A percentile compares a stretch with the other conserved stretches of the same genome.
These are phyloP conservation scores for Epichloe brachyelytri DNA, from an alignment of 2,329 filamentous ascomycete genomes.

Conservation along the genomic window DNA sequence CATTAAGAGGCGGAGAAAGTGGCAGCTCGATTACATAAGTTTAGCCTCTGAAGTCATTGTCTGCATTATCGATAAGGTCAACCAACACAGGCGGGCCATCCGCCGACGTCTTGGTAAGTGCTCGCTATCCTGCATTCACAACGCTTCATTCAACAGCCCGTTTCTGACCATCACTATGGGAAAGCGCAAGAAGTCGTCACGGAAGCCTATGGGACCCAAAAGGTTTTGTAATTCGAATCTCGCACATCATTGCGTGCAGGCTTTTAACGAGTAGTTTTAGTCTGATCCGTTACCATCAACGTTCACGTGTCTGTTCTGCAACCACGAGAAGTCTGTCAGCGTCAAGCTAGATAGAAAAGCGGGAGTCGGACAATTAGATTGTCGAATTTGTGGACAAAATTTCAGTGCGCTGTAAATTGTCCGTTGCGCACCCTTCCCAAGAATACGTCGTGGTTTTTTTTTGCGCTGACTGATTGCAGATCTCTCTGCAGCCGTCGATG, in stretches of 20 bases:
- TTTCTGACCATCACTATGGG: conserved; percentile 43
- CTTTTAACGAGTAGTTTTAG: conserved; percentile 22
- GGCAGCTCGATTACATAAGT: no score
- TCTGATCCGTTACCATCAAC: conserved; percentile 61
- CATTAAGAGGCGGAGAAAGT: no score
- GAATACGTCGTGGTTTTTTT: neutral
- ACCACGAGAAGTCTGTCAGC: conserved; percentile 84
- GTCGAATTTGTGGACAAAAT: conserved; percentile 89
- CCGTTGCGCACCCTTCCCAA: conserved; percentile 17
- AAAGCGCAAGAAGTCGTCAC: conserved; percentile 87
- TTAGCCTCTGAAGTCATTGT: no score
- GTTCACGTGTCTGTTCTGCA: conserved; percentile 98
- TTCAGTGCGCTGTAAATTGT: conserved; percentile 92
- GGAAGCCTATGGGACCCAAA: conserved; percentile 74
- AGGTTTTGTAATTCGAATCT: conserved; percentile 36
- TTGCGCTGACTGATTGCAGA: conserved; percentile 36
- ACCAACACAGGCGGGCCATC: neutral
- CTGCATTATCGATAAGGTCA: neutral
- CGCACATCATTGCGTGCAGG: neutral
- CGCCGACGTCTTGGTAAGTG: neutral
- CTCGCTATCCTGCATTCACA: no score
- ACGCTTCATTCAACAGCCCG: neutral
- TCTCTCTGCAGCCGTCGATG: conserved; percentile 81
- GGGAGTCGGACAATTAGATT: conserved; percentile 72
- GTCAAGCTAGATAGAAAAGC: conserved; percentile 92